phyloP scores from a whole-genome alignment of 768 basidiomycete species.

The Boletales sp. region DNA sequence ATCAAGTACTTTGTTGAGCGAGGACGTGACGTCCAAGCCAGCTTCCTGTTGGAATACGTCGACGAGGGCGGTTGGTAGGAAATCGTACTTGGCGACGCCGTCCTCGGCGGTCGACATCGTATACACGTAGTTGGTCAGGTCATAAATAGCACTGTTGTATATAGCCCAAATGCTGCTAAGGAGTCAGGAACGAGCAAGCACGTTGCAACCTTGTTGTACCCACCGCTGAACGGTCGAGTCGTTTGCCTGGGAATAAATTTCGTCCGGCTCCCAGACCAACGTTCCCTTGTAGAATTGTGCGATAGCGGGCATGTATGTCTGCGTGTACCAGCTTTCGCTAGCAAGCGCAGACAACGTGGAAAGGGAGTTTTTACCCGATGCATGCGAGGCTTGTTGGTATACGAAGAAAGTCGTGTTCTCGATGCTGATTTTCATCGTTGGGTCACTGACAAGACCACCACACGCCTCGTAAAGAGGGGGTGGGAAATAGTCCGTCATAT shows the following conservation, averaged over 20 bases:
- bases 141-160: slow-evolving; percentile 56
- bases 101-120: slow-evolving; percentile 46
- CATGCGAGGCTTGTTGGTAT: slow-evolving; percentile 50
- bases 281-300: slow-evolving; percentile 56
- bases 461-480: slow-evolving; percentile 57
- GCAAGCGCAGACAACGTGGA: slow-evolving; percentile 35
- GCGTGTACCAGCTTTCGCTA: slow-evolving; percentile 51
- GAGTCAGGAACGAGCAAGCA: slow-evolving; percentile 7
- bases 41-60: slow-evolving; percentile 53
- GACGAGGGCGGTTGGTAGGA: slow-evolving; percentile 49
- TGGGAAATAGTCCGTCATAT: slow-evolving; percentile 63
- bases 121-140: slow-evolving; percentile 65
- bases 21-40: slow-evolving; percentile 57
- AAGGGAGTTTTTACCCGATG: slow-evolving; percentile 46
- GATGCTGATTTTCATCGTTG: slow-evolving; percentile 35
- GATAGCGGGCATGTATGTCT: slow-evolving; percentile 53
- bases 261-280: slow-evolving; percentile 46
- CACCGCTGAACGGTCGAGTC: slow-evolving; percentile 34
- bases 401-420: slow-evolving; percentile 46
- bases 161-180: slow-evolving; percentile 52
- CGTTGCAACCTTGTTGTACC: slow-evolving; percentile 7
- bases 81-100: slow-evolving; percentile 44
- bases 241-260: slow-evolving; percentile 35
- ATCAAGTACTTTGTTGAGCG: slow-evolving; percentile 44
- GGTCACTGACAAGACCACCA: slow-evolving; percentile 51